A percentile compares a stretch with the other conserved stretches of the same genome.
Conservation (phyloP, 2,329 filamentous ascomycete species). For the Chrysoporthe puriensis region DNA sequence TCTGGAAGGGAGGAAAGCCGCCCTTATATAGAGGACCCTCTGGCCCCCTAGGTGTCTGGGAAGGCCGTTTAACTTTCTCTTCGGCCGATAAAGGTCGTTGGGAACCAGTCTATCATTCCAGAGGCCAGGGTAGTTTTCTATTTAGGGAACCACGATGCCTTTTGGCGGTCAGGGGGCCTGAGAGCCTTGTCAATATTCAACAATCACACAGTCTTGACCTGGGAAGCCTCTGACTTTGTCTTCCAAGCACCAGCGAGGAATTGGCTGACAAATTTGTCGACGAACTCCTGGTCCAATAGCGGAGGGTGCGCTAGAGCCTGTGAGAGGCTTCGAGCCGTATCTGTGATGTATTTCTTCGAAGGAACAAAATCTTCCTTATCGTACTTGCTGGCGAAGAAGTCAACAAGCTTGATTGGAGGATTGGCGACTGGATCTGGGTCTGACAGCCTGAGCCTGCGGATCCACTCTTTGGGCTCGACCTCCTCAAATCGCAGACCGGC, state of each 20-base stretch:
- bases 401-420: conserved; percentile 55
- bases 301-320: conserved; percentile 45
- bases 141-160: too few relatives aligned
- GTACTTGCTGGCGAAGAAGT: conserved; percentile 56
- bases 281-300: conserved; percentile 37
- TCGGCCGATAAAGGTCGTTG: too few relatives aligned
- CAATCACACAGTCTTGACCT: too few relatives aligned
- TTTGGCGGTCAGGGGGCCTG: too few relatives aligned
- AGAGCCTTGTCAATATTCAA: too few relatives aligned
- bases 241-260: conserved; percentile 45
- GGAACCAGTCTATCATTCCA: too few relatives aligned
- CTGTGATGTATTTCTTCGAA: conserved; percentile 47
- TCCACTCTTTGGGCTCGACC: conserved; percentile 49
- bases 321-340: conserved; percentile 45
- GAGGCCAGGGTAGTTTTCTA: too few relatives aligned
- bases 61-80: too few relatives aligned
- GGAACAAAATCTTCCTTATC: conserved; percentile 50
- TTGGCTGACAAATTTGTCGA: conserved; percentile 44
- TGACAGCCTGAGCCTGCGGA: conserved; percentile 46
- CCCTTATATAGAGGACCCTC: too few relatives aligned
- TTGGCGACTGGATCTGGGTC: conserved; percentile 50
- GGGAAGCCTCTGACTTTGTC: not conserved
- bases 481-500: conserved; percentile 51
- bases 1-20: too few relatives aligned
- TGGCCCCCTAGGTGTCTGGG: too few relatives aligned